Evolutionary conservation across 2,329 filamentous ascomycete genomes (phyloP).

Genomic region (Talaromyces amestolkiae): DNA sequence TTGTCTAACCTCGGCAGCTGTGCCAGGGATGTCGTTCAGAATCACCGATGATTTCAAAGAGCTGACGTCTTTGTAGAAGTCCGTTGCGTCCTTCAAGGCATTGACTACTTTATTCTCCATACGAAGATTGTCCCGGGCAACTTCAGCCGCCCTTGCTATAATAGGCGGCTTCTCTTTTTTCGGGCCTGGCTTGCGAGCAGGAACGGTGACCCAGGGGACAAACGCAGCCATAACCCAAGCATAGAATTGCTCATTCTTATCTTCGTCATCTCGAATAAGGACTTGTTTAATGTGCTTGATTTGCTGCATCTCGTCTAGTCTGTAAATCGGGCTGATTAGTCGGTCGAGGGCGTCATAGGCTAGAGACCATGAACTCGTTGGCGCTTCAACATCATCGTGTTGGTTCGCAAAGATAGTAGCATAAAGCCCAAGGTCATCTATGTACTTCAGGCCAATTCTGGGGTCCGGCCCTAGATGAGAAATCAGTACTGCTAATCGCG

Average conservation of each 20-base stretch:
- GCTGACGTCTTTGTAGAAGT: slow-evolving; percentile 63
- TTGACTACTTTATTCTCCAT: slow-evolving; percentile 72
- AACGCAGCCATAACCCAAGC: slow-evolving; percentile 76
- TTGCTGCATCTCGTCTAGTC: neutral
- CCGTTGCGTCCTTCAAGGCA: slow-evolving; percentile 63
- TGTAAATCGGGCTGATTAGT: slow-evolving; percentile 36
- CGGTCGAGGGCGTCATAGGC: slow-evolving; percentile 64
- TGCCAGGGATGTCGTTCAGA: slow-evolving; percentile 27
- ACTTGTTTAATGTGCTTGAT: slow-evolving; percentile 37
- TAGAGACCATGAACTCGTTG: slow-evolving; percentile 59
- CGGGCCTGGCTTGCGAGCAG: slow-evolving; percentile 35
- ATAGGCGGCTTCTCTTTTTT: slow-evolving; percentile 50
- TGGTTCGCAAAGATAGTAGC: slow-evolving; percentile 44
- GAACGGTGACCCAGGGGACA: slow-evolving; percentile 66
- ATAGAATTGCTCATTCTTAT: slow-evolving; percentile 59
- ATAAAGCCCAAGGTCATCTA: slow-evolving; percentile 40
- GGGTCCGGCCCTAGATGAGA: slow-evolving; percentile 37
- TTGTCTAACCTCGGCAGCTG: slow-evolving; percentile 36
- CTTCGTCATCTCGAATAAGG: slow-evolving; percentile 58
- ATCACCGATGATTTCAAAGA: slow-evolving; percentile 51
- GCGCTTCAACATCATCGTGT: slow-evolving; percentile 52
- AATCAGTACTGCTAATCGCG: neutral
- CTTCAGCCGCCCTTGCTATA: slow-evolving; percentile 60
- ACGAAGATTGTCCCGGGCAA: slow-evolving; percentile 74
- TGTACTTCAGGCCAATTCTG: slow-evolving; percentile 36